phyloP scores from a whole-genome alignment of 495 filamentous ascomycete genomes.

The Xylaria flabelliformis region DNA sequence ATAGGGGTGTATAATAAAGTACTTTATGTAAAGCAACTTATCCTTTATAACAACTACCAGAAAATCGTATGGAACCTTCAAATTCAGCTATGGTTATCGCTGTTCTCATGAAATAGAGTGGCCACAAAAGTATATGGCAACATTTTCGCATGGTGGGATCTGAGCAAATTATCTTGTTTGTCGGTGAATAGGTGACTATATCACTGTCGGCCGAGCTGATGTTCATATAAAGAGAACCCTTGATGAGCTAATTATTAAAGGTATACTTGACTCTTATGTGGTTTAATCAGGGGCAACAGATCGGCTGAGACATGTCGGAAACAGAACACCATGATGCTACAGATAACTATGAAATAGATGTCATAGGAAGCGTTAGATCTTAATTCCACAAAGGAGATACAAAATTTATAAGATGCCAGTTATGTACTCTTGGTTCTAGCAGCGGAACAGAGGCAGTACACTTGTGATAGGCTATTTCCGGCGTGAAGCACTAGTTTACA shows the following conservation, averaged over 20 bases:
- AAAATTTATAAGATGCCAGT: too few species aligned
- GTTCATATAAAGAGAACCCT: neutral
- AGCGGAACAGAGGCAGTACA: neutral
- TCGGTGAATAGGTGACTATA: neutral
- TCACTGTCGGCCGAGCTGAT: neutral
- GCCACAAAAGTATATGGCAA: neutral
- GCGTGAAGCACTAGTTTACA: neutral
- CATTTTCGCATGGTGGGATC: neutral
- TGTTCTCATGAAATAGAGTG: too few species aligned
- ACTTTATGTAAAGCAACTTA: neutral
- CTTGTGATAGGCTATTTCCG: neutral
- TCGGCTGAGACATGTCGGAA: neutral
- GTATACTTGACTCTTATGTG: neutral
- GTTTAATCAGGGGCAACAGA: neutral
- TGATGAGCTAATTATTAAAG: neutral
- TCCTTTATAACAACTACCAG: neutral
- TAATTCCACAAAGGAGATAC: neutral
- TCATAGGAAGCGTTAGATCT: neutral
- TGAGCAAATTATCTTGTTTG: neutral
- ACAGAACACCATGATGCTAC: too few species aligned
- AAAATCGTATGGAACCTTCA: neutral
- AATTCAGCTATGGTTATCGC: too few species aligned
- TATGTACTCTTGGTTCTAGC: neutral
- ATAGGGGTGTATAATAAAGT: neutral
- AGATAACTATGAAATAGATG: neutral